Evolutionary conservation across 73 alveolate species (phyloP).

Genomic region (Diophrys appendiculata): DNA sequence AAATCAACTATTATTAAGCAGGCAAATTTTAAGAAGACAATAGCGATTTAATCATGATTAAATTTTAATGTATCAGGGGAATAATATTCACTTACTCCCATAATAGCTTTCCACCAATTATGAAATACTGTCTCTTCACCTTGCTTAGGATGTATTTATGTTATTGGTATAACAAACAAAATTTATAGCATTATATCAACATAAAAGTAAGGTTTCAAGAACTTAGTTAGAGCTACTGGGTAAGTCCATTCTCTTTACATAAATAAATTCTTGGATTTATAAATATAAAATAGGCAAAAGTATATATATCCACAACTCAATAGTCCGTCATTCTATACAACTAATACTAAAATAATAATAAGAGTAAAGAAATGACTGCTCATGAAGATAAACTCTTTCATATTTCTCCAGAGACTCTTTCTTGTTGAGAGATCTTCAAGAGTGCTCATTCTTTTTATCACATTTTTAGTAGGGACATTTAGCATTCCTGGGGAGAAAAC

Average conservation of each 20-base stretch:
- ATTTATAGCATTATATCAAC: not conserved
- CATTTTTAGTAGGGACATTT: conserved; percentile 2
- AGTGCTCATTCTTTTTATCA: not conserved
- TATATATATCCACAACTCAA: conserved; percentile 1
- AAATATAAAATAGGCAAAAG: not conserved
- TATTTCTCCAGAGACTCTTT: not conserved
- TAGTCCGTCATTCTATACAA: conserved; percentile 11
- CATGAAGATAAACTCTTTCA: not conserved
- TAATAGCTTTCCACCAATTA: not conserved
- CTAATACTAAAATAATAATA: not conserved
- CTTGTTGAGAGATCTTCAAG: not conserved
- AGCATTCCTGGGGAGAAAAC: conserved; percentile 9
- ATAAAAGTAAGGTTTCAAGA: not conserved
- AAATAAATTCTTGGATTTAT: not conserved
- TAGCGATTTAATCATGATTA: not conserved
- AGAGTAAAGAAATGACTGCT: not conserved
- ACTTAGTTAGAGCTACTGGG: not conserved
- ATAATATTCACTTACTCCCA: not conserved
- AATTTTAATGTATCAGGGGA: not conserved
- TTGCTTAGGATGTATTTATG: not conserved
- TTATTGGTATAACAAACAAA: not conserved
- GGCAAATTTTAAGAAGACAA: not conserved
- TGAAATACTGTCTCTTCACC: not conserved
- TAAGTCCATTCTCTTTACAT: not conserved
- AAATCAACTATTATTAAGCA: not conserved